Percentiles rank a stretch among this genome's conserved stretches.
phyloP scores from a whole-genome alignment of 192 early-diverging fungal genomes.

The Physocladia obscura region DNA sequence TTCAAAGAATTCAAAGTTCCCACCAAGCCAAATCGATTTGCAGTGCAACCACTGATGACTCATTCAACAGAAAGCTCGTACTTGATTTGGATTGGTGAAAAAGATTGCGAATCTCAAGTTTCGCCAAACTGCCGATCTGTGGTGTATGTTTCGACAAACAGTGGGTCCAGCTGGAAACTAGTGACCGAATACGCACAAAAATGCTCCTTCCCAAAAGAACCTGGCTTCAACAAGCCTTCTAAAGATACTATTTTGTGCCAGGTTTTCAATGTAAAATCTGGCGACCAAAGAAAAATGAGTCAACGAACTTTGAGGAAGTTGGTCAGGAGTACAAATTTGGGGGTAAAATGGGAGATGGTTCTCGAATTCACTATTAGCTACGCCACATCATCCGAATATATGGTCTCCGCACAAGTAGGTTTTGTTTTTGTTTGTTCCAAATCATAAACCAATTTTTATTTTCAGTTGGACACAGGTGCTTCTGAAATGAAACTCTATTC shows the following conservation, averaged over 20 bases:
- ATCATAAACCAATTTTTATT: not conserved
- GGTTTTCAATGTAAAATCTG: slow-evolving; percentile 53
- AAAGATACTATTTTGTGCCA: slow-evolving; percentile 77
- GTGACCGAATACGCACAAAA: slow-evolving; percentile 70
- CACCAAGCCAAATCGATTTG: slow-evolving; percentile 4
- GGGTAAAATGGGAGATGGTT: slow-evolving; percentile 20
- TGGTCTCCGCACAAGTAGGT: slow-evolving; percentile 72
- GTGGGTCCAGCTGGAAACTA: slow-evolving; percentile 67
- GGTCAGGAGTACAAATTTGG: slow-evolving; percentile 24
- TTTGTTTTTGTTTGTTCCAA: not conserved
- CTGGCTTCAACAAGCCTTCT: slow-evolving; percentile 52
- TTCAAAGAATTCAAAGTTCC: slow-evolving; percentile 27
- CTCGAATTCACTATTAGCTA: slow-evolving; percentile 29
- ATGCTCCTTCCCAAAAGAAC: slow-evolving; percentile 74
- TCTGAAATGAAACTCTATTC: slow-evolving; percentile 65
- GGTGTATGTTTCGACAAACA: slow-evolving; percentile 64
- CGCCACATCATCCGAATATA: slow-evolving; percentile 69
- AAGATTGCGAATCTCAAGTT: slow-evolving; percentile 33
- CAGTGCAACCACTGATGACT: slow-evolving; percentile 2
- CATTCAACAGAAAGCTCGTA: slow-evolving; percentile 78
- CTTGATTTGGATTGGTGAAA: slow-evolving; percentile 63
- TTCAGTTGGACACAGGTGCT: slow-evolving; percentile 17
- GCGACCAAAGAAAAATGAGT: slow-evolving; percentile 47
- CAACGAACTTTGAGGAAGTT: slow-evolving; percentile 35
- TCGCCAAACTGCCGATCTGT: slow-evolving; percentile 60